Conservation (phyloP, 2,329 filamentous ascomycete species). For the Thelonectria rubi region DNA sequence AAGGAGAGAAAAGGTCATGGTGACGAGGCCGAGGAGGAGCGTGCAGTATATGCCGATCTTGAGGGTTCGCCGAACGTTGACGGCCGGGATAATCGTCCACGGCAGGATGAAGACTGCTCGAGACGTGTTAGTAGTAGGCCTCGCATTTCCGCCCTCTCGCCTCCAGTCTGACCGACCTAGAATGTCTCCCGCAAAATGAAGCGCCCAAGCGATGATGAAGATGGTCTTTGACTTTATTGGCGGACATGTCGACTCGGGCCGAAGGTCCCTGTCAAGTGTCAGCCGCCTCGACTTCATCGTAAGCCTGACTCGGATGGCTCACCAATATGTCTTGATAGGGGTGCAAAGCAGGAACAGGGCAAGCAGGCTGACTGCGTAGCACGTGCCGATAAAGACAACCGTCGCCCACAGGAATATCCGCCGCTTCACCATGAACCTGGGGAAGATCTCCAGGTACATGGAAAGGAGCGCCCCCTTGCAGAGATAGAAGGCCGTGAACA, state of each 20-base stretch:
- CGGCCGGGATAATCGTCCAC: slow-evolving; percentile 5
- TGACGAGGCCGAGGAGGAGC: slow-evolving; percentile 10
- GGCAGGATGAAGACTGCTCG: slow-evolving; percentile 10
- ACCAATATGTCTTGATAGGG: slow-evolving; percentile 13
- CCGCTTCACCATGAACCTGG: slow-evolving; percentile 12
- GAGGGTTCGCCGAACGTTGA: slow-evolving; percentile 5
- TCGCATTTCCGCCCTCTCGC: background rate
- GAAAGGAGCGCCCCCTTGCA: slow-evolving; percentile 18
- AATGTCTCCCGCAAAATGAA: slow-evolving; percentile 10
- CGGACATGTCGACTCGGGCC: slow-evolving; percentile 3
- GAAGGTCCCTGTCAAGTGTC: background rate
- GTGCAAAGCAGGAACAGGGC: slow-evolving; percentile 3
- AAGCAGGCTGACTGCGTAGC: background rate
- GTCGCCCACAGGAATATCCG: slow-evolving; percentile 5
- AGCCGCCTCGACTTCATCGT: background rate
- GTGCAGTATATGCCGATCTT: slow-evolving; percentile 10
- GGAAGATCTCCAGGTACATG: slow-evolving; percentile 15
- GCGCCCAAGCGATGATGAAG: slow-evolving; percentile 3
- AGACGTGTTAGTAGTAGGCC: slow-evolving; percentile 1
- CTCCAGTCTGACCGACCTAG: background rate
- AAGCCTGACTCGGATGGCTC: background rate
- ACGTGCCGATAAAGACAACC: background rate
- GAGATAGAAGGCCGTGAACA: slow-evolving; percentile 6
- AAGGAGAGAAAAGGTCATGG: slow-evolving; percentile 13
- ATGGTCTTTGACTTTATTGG: slow-evolving; percentile 2